Conservation (phyloP, 371 early-diverging fungal genomes). For the Thermomucor indicae-seudaticae region DNA sequence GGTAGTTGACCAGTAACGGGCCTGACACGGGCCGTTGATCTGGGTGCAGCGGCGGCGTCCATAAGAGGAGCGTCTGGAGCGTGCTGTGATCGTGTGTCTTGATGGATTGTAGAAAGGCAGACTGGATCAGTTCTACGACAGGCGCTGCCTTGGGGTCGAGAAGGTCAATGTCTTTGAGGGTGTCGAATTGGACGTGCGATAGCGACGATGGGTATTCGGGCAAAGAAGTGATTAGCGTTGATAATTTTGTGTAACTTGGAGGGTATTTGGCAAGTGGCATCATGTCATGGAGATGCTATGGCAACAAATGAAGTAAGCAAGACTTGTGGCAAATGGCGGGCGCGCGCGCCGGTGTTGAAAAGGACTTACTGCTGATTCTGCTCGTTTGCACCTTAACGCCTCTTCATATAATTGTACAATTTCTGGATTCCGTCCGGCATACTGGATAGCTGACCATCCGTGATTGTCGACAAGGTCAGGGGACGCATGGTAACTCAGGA, state of each 20-base stretch:
- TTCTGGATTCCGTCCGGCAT: conserved; percentile 57
- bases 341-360: background rate
- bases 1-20: conserved; percentile 49
- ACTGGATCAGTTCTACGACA: conserved; percentile 36
- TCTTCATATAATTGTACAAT: conserved; percentile 60
- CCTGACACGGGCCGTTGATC: conserved; percentile 18
- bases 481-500: conserved; percentile 56
- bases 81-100: conserved; percentile 56
- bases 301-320: background rate
- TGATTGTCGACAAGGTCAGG: conserved; percentile 60
- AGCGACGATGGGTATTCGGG: conserved; percentile 41
- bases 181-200: conserved; percentile 42
- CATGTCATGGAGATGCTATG: conserved; percentile 10
- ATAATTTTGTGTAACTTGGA: conserved; percentile 47
- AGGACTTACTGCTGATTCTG: conserved; percentile 42
- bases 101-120: conserved; percentile 55
- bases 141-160: conserved; percentile 30
- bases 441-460: conserved; percentile 73
- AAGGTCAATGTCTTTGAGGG: conserved; percentile 28
- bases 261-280: conserved; percentile 40
- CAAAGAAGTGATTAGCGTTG: conserved; percentile 42
- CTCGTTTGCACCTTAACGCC: conserved; percentile 46
- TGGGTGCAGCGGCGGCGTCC: conserved; percentile 33
- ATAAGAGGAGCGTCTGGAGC: conserved; percentile 50
- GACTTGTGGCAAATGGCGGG: too few species aligned